Percentiles rank a stretch among this genome's conserved stretches.
These are phyloP conservation scores for Hyphopichia fennica DNA, from an alignment of 1,139 yeast genomes.

Conservation along the genomic window DNA sequence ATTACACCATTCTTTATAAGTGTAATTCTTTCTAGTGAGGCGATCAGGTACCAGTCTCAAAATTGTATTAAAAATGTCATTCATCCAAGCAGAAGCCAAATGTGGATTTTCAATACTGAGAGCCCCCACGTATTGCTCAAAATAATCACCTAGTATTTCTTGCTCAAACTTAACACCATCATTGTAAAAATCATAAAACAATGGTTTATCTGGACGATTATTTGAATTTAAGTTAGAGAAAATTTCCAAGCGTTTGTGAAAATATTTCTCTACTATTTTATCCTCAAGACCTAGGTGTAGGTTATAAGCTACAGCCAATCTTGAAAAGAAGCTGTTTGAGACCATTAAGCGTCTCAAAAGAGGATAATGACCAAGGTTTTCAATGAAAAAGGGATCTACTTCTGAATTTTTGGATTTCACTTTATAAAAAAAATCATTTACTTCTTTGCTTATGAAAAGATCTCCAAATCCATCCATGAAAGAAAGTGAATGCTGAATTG, in stretches of 20 bases:
- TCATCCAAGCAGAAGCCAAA: slow-evolving; percentile 36
- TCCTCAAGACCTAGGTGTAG: slow-evolving; percentile 38
- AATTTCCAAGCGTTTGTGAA: not conserved
- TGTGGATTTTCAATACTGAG: slow-evolving; percentile 40
- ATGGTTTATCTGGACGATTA: not conserved
- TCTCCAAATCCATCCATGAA: slow-evolving; percentile 48
- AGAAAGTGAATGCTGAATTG: slow-evolving; percentile 39
- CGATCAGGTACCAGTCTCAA: not conserved
- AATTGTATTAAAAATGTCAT: slow-evolving; percentile 24
- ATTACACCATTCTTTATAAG: slow-evolving; percentile 20
- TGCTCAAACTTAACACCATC: slow-evolving; percentile 37
- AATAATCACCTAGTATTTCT: slow-evolving; percentile 46
- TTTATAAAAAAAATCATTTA: slow-evolving; percentile 34
- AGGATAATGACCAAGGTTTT: not conserved
- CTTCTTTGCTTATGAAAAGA: slow-evolving; percentile 40
- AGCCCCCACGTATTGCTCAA: slow-evolving; percentile 48
- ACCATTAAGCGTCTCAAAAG: not conserved
- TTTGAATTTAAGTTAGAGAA: not conserved
- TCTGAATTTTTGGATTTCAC: not conserved
- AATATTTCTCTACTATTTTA: slow-evolving; percentile 18
- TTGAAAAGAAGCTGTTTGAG: slow-evolving; percentile 35
- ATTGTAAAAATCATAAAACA: slow-evolving; percentile 8
- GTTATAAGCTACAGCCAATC: slow-evolving; percentile 38
- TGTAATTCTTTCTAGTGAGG: not conserved
- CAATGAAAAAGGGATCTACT: not conserved